A percentile compares a stretch with the other conserved stretches of the same genome.
phyloP scores from a whole-genome alignment of 805 yeast species.

The Candida coquimbonensis region DNA sequence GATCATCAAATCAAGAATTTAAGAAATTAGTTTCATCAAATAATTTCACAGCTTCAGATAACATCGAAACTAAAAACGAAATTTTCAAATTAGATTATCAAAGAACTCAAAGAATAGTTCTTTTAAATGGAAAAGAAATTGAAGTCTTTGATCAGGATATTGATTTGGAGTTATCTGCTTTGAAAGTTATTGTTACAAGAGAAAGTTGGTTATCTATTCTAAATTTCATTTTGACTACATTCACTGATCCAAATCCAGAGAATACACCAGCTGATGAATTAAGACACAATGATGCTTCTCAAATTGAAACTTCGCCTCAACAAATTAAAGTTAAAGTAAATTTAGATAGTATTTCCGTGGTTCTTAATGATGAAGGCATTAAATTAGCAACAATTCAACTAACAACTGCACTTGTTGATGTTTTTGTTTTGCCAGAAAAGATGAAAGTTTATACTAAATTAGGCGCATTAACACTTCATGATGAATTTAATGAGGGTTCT shows the following conservation, averaged over 20 bases:
- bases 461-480: constrained; percentile 74
- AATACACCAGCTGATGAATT: constrained; percentile 64
- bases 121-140: constrained; percentile 43
- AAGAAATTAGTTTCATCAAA: constrained; percentile 65
- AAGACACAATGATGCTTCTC: constrained; percentile 57
- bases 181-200: constrained; percentile 68
- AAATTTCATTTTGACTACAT: constrained; percentile 79
- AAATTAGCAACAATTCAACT: constrained; percentile 74
- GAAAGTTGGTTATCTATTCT: constrained; percentile 70
- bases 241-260: constrained; percentile 72
- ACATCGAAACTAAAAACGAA: constrained; percentile 32
- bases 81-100: constrained; percentile 54
- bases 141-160: constrained; percentile 76
- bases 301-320: constrained; percentile 57
- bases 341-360: constrained; percentile 65
- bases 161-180: constrained; percentile 66
- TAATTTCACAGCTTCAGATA: constrained; percentile 33
- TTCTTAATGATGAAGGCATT: constrained; percentile 76
- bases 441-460: constrained; percentile 65
- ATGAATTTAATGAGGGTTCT: constrained; percentile 63
- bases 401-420: constrained; percentile 62
- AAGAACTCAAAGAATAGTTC: constrained; percentile 54
- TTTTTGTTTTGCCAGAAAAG: constrained; percentile 66
- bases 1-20: constrained; percentile 53
- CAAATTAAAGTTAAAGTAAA: constrained; percentile 63